Percentiles rank a stretch among this genome's conserved stretches.
Conservation (phyloP, 2,329 filamentous ascomycete species). For the Claviceps pusilla region DNA sequence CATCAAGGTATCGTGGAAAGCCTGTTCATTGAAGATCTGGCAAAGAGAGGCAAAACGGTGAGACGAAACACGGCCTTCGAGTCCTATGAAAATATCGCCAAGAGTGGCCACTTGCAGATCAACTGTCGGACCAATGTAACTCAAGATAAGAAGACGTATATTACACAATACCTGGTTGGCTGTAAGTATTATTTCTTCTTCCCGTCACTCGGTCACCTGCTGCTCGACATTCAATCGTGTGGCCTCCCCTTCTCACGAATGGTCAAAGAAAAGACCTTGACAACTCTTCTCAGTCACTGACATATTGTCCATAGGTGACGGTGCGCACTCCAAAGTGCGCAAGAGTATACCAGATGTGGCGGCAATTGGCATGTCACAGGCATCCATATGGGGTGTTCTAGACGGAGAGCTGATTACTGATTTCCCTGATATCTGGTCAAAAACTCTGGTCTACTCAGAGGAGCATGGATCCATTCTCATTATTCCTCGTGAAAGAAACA, state of each 20-base stretch:
- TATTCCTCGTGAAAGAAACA: conserved; percentile 56
- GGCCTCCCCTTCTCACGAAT: neutral
- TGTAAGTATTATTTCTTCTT: conserved; percentile 28
- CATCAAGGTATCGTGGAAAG: conserved; percentile 67
- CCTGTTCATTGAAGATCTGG: conserved; percentile 53
- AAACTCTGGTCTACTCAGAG: conserved; percentile 53
- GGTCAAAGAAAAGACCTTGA: neutral
- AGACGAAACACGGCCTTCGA: conserved; percentile 49
- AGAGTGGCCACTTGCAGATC: conserved; percentile 30
- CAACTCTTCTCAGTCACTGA: neutral
- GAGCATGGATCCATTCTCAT: conserved; percentile 56
- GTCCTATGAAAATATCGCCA: conserved; percentile 33
- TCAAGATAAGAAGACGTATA: conserved; percentile 34
- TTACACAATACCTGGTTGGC: conserved; percentile 51
- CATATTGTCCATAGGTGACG: conserved; percentile 34
- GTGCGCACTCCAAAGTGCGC: conserved; percentile 55
- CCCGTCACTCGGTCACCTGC: neutral
- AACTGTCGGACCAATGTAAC: conserved; percentile 37
- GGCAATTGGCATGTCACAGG: conserved; percentile 39
- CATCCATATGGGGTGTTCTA: conserved; percentile 52
- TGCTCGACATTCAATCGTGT: neutral
- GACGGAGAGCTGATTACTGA: conserved; percentile 57
- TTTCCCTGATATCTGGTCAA: conserved; percentile 63
- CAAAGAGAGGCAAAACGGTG: conserved; percentile 47
- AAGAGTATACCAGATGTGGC: conserved; percentile 44